Percentiles rank a stretch among this genome's conserved stretches.
phyloP scores from a whole-genome alignment of 192 early-diverging fungal species.

The Coemansia sp. region DNA sequence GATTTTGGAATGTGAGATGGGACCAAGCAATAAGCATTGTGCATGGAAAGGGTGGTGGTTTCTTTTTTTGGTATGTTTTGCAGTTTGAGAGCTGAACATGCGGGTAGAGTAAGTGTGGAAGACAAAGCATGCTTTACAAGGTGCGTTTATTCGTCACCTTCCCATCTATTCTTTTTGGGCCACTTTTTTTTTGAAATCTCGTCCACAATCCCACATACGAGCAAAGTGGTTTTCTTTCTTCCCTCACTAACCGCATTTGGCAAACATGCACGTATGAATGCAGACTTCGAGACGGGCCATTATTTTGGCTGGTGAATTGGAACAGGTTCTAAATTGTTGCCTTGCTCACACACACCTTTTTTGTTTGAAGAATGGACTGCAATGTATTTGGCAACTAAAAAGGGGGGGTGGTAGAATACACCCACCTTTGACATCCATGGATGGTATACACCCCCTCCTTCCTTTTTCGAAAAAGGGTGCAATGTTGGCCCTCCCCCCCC shows the following conservation, averaged over 20 bases:
- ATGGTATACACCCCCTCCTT: background rate
- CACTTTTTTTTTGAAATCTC: background rate
- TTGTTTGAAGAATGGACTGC: conserved; percentile 1
- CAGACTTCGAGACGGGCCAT: conserved; percentile 12
- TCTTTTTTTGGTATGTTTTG: background rate
- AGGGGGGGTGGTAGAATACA: background rate
- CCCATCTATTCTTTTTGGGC: background rate
- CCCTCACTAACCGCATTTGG: conserved; percentile 7
- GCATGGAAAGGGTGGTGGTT: background rate
- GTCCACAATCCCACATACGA: conserved; percentile 1
- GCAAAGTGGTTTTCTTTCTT: background rate
- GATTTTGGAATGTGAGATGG: background rate
- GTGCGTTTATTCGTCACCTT: background rate
- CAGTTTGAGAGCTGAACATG: background rate
- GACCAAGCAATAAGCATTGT: background rate
- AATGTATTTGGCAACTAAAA: background rate
- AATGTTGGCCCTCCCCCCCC: background rate
- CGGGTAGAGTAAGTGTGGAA: background rate
- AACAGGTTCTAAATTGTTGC: conserved; percentile 11
- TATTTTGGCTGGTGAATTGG: conserved; percentile 16
- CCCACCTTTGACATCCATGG: background rate
- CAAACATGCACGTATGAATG: conserved; percentile 20
- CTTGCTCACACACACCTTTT: background rate
- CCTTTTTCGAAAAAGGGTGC: background rate
- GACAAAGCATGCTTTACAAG: background rate